A percentile compares a stretch with the other conserved stretches of the same genome.
phyloP scores from a whole-genome alignment of 306 rosid genomes.

The Medicago truncatula region MtrunA17r5.0-ANR NC_053045.1:54903501-54904000 shows the following conservation, averaged over 20 bases:
- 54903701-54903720: conserved; percentile 14
- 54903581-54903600: conserved; percentile 15
- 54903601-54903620: conserved; percentile 34
- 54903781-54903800: conserved; percentile 32
- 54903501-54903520: conserved; percentile 15
- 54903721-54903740: conserved; percentile 19
- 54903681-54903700: conserved; percentile 30
- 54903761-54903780: conserved; percentile 38
- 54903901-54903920: conserved; percentile 57
- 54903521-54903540: conserved; percentile 29
- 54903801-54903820: not conserved
- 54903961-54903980: conserved; percentile 70
- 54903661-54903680: conserved; percentile 36
- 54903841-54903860: conserved; percentile 1
- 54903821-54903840: conserved; percentile 43
- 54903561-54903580: not conserved
- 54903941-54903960: conserved; percentile 59
- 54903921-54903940: conserved; percentile 59
- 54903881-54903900: conserved; percentile 28
- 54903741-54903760: conserved; percentile 27
- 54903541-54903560: not conserved
- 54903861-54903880: conserved; percentile 35
- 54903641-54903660: conserved; percentile 21
- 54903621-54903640: conserved; percentile 30
- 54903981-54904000: conserved; percentile 53